Conservation (phyloP, 2,329 filamentous ascomycete species). For the Dothideomycetes sp. region DNA sequence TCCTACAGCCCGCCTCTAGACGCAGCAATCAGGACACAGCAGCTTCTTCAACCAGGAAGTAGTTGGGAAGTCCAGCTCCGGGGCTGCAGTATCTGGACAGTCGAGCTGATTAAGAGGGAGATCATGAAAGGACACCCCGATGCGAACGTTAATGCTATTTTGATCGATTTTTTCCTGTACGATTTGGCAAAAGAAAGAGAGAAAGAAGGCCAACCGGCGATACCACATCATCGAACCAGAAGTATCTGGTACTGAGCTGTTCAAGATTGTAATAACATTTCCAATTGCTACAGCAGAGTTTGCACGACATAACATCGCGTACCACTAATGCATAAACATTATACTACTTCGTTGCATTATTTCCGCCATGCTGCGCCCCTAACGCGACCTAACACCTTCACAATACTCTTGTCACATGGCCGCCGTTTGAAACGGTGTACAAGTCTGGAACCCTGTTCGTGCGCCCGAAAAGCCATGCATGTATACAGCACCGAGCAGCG, state of each 20-base stretch:
- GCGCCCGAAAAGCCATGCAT: too few species aligned
- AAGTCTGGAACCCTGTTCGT: too few species aligned
- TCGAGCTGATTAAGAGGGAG: constrained; percentile 76
- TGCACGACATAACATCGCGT: too few species aligned
- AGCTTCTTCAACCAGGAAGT: constrained; percentile 58
- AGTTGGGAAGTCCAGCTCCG: constrained; percentile 79
- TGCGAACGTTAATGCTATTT: constrained; percentile 65
- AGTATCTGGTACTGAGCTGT: constrained; percentile 88
- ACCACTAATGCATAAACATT: too few species aligned
- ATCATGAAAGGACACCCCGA: constrained; percentile 65
- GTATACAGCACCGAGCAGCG: too few species aligned
- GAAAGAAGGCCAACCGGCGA: constrained; percentile 34
- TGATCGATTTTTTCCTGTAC: constrained; percentile 97
- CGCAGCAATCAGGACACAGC: constrained; percentile 52
- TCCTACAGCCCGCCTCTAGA: constrained; percentile 75
- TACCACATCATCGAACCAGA: constrained; percentile 79
- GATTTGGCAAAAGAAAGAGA: constrained; percentile 87
- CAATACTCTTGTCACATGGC: too few species aligned
- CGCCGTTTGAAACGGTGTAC: too few species aligned
- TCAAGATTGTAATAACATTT: too few species aligned
- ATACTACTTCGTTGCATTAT: too few species aligned
- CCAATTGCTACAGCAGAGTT: neutral
- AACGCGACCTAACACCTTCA: too few species aligned
- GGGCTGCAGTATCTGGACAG: constrained; percentile 92
- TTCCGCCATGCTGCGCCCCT: too few species aligned